A percentile compares a stretch with the other conserved stretches of the same genome.
Evolutionary conservation across 768 basidiomycete species (phyloP).

Genomic region (Suillus subluteus): DNA sequence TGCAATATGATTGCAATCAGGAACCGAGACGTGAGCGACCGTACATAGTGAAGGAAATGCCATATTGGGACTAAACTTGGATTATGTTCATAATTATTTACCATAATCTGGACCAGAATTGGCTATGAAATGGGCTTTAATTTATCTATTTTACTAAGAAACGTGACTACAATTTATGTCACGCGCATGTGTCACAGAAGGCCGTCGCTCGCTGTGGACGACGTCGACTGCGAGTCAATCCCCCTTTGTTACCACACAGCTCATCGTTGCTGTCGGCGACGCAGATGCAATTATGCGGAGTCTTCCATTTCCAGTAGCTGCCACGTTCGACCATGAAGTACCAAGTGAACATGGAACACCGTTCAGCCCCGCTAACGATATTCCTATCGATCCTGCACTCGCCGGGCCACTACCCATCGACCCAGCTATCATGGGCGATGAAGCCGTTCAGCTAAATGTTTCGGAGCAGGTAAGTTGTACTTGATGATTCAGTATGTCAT

Average conservation of each 20-base stretch:
- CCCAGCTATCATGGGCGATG: constrained; percentile 47
- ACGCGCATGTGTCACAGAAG: constrained; percentile 35
- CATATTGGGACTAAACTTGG: not conserved
- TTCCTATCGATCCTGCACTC: constrained; percentile 84
- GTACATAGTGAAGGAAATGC: not conserved
- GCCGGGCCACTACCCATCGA: constrained; percentile 51
- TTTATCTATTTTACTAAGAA: constrained; percentile 21
- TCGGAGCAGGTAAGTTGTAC: constrained; percentile 42
- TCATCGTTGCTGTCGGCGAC: constrained; percentile 19
- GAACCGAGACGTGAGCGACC: not conserved
- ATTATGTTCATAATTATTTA: not conserved
- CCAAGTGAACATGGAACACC: constrained; percentile 66
- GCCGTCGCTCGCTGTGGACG: constrained; percentile 38
- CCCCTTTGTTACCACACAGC: constrained; percentile 17
- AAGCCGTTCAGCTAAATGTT: constrained; percentile 18
- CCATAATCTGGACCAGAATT: too few species aligned
- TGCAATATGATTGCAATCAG: not conserved
- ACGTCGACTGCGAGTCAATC: constrained; percentile 38
- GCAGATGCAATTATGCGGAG: constrained; percentile 53
- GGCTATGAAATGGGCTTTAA: not conserved
- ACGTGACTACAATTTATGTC: constrained; percentile 35
- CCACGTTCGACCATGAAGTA: constrained; percentile 54
- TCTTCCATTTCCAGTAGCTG: constrained; percentile 50
- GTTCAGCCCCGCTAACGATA: constrained; percentile 59
- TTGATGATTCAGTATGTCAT: constrained; percentile 22